phyloP scores from a whole-genome alignment of 768 basidiomycete species.

The Butyriboletus loyo region DNA sequence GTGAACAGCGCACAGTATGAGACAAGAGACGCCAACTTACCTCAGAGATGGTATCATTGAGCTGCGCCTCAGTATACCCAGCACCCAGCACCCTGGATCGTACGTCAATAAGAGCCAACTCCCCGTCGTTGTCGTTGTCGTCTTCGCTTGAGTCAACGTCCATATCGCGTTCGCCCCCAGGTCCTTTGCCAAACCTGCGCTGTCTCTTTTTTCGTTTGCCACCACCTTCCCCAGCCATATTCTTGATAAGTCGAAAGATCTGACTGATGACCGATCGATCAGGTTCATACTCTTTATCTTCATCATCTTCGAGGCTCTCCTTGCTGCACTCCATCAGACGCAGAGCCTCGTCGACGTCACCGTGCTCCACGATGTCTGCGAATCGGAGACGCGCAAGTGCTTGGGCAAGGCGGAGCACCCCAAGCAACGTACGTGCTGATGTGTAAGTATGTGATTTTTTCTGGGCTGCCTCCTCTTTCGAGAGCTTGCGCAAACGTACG shows the following conservation, averaged over 20 bases:
- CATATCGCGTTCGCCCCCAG: constrained; percentile 67
- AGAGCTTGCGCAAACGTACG: constrained; percentile 89
- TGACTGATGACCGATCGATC: constrained; percentile 81
- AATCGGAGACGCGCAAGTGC: constrained; percentile 91
- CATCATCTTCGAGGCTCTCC: constrained; percentile 81
- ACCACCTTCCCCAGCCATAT: constrained; percentile 58
- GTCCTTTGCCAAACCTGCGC: constrained; percentile 64
- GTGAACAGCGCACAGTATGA: constrained; percentile 1
- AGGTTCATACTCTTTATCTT: constrained; percentile 60
- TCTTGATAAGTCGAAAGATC: constrained; percentile 89
- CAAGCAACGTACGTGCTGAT: constrained; percentile 93
- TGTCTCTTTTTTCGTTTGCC: constrained; percentile 40
- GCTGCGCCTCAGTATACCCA: constrained; percentile 88
- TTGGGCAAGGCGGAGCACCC: constrained; percentile 90
- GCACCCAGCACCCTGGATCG: constrained; percentile 79
- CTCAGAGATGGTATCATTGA: constrained; percentile 80
- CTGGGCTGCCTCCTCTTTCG: constrained; percentile 85
- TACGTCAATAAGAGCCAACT: constrained; percentile 83
- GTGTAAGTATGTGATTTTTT: constrained; percentile 93
- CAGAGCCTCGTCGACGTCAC: constrained; percentile 95
- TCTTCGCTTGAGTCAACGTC: constrained; percentile 68
- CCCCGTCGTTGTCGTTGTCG: constrained; percentile 62
- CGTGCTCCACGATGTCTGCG: constrained; percentile 72
- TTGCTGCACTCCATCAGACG: constrained; percentile 97
- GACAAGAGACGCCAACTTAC: constrained; percentile 42